Evolutionary conservation across 2,329 filamentous ascomycete species (phyloP).

Genomic region (Beauveria brongniartii): DNA sequence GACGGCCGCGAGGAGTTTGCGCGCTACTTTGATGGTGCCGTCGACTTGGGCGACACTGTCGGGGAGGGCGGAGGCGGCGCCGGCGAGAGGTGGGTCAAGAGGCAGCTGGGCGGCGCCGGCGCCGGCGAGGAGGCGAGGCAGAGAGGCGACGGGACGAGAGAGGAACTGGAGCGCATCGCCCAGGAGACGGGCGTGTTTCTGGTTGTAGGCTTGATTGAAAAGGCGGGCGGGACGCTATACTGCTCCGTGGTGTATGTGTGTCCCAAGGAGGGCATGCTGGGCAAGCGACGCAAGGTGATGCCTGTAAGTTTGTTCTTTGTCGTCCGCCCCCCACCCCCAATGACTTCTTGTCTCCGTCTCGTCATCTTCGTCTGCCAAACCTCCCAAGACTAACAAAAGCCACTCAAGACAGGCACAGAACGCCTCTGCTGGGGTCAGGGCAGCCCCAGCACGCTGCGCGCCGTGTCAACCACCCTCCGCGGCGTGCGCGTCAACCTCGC

Average conservation of each 20-base stretch:
- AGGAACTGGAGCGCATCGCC: conserved; percentile 69
- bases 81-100: conserved; percentile 62
- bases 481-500: conserved; percentile 74
- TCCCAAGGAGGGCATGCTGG: conserved; percentile 62
- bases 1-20: conserved; percentile 75
- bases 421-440: conserved; percentile 86
- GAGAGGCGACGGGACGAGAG: conserved; percentile 57
- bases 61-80: conserved; percentile 52
- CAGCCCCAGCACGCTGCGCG: conserved; percentile 66
- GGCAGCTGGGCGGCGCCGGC: conserved; percentile 34
- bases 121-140: conserved; percentile 25
- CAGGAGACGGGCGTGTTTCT: conserved; percentile 73
- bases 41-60: conserved; percentile 75
- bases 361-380: background rate
- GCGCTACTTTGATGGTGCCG: conserved; percentile 66
- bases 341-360: no score
- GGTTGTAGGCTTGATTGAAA: conserved; percentile 72
- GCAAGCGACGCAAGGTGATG: conserved; percentile 88
- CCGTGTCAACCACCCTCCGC: conserved; percentile 70
- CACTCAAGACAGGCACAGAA: conserved; percentile 62
- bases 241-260: conserved; percentile 78
- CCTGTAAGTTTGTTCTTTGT: conserved; percentile 47
- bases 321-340: no score
- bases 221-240: conserved; percentile 73
- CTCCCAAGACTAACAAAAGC: background rate